Evolutionary conservation across 345 rosid species (phyloP).

Genomic region (Syzygium oleosum): DNA sequence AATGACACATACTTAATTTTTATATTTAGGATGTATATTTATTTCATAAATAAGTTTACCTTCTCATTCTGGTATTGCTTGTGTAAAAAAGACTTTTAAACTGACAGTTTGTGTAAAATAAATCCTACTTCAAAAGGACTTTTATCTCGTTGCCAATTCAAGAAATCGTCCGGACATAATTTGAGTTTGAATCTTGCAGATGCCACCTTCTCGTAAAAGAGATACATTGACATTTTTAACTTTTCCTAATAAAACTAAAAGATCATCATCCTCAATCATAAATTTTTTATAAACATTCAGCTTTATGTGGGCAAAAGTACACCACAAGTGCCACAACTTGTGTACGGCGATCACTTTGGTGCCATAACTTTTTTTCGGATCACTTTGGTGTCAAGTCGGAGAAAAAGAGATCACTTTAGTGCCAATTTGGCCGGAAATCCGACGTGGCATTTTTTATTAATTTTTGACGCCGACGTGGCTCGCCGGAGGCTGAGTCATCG

Average conservation of each 20-base stretch:
- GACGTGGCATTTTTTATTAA: too few relatives aligned
- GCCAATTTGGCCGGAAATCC: too few relatives aligned
- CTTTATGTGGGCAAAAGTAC: rapidly evolving
- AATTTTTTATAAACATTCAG: rapidly evolving
- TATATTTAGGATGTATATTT: background rate
- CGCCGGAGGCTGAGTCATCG: too few relatives aligned
- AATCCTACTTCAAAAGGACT: too few relatives aligned
- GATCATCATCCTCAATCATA: background rate
- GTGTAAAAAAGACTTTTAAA: too few relatives aligned
- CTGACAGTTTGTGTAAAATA: too few relatives aligned
- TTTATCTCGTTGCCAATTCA: background rate
- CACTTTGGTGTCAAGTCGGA: too few relatives aligned
- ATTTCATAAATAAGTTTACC: background rate
- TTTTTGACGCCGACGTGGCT: too few relatives aligned
- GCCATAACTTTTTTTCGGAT: too few relatives aligned
- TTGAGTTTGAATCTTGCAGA: rapidly evolving
- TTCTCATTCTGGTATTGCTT: background rate
- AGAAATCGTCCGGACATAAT: background rate
- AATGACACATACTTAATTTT: background rate
- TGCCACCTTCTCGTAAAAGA: background rate
- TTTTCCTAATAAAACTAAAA: background rate
- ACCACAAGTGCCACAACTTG: too few relatives aligned
- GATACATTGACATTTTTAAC: background rate
- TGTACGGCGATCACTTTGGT: too few relatives aligned
- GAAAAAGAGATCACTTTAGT: too few relatives aligned